A percentile compares a stretch with the other conserved stretches of the same genome.
These are phyloP conservation scores for Camellia granthamiana DNA, from an alignment of 148 eudicot genomes.

Conservation along the genomic window DNA sequence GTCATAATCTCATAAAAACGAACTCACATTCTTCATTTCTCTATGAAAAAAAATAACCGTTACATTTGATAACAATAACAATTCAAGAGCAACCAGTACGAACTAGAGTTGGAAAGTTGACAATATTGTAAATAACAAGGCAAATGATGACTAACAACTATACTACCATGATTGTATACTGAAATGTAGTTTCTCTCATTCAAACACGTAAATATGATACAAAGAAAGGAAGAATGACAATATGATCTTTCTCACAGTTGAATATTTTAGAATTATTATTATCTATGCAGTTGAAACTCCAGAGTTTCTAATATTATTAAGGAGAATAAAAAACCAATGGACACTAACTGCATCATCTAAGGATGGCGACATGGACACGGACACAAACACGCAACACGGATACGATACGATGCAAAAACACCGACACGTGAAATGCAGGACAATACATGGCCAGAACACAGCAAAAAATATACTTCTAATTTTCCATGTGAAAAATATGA, in stretches of 20 bases:
- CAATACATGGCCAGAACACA: no score
- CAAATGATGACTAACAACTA: not conserved
- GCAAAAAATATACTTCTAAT: no score
- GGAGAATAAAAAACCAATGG: not conserved
- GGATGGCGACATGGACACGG: no score
- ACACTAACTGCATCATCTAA: not conserved
- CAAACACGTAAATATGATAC: not conserved
- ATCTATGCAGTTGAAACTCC: not conserved
- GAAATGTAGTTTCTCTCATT: not conserved
- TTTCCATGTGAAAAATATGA: no score
- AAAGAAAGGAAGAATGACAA: not conserved
- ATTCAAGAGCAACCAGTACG: not conserved
- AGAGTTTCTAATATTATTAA: not conserved
- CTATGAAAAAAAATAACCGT: not conserved
- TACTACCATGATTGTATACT: not conserved
- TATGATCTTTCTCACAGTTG: not conserved
- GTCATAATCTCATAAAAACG: not conserved
- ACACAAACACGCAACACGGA: no score
- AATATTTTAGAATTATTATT: not conserved
- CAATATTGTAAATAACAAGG: not conserved
- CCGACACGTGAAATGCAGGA: no score
- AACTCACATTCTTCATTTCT: not conserved
- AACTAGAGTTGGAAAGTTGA: no score
- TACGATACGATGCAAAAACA: no score
- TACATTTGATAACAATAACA: not conserved